Conservation (phyloP, 2,329 filamentous ascomycete genomes). For the Alternaria sp. region DNA sequence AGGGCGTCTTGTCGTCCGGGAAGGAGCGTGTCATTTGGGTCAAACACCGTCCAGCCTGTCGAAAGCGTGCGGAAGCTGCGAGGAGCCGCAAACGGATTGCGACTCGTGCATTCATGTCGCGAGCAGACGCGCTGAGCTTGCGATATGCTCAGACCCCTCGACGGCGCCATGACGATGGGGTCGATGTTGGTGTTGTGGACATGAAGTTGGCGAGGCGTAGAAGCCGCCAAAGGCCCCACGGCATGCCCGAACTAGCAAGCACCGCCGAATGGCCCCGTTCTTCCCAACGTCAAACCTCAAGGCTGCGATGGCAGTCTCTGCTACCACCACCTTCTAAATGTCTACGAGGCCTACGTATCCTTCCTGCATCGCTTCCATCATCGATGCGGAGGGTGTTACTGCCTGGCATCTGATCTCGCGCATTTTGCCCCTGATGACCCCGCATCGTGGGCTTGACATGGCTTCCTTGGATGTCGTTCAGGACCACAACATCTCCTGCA, state of each 20-base stretch:
- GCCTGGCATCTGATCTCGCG: neutral
- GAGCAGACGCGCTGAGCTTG: neutral
- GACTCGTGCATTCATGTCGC: neutral
- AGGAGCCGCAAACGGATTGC: neutral
- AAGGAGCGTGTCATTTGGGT: neutral
- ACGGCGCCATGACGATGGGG: constrained; percentile 23
- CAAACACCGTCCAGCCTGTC: neutral
- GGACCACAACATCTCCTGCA: neutral
- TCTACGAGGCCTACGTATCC: neutral
- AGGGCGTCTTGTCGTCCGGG: neutral
- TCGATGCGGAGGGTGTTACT: rapidly evolving
- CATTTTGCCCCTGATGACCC: neutral
- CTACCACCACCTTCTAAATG: neutral
- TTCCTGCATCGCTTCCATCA: neutral
- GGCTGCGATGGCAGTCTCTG: constrained; percentile 1
- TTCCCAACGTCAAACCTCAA: constrained; percentile 12
- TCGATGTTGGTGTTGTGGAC: constrained; percentile 5
- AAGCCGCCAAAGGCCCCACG: constrained; percentile 2
- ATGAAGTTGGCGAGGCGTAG: constrained; percentile 3
- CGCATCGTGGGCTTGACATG: neutral
- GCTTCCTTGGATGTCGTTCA: neutral
- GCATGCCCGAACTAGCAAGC: neutral
- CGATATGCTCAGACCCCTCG: constrained; percentile 14
- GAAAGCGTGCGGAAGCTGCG: neutral
- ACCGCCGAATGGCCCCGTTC: neutral